Conservation (phyloP, 1,139 yeast genomes). For the Arxiozyma slooffiae region DNA sequence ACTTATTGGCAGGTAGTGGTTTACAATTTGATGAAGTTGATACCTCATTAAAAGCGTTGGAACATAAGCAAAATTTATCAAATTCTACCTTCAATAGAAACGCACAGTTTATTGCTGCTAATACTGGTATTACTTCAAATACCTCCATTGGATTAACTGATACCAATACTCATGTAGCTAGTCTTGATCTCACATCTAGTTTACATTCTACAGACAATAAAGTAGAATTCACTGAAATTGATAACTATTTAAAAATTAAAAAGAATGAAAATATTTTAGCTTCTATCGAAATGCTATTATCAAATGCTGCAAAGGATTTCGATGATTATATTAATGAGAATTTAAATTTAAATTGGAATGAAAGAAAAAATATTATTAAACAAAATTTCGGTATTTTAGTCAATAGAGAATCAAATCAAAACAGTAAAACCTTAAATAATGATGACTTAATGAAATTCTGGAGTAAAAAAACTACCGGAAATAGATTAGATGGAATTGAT, state of each 20-base stretch:
- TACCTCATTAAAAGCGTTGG: constrained; percentile 42
- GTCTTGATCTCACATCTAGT: not conserved
- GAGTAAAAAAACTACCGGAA: constrained; percentile 11
- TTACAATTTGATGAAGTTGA: constrained; percentile 82
- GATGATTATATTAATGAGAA: constrained; percentile 67
- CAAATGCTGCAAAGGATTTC: constrained; percentile 71
- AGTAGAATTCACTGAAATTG: constrained; percentile 34
- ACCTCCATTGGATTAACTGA: not conserved
- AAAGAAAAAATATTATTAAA: constrained; percentile 61
- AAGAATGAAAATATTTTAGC: constrained; percentile 76
- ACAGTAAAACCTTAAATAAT: not conserved
- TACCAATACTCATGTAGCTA: not conserved
- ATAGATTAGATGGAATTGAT: not conserved
- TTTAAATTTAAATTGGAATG: constrained; percentile 75
- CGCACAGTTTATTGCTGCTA: not conserved
- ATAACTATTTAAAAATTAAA: constrained; percentile 51
- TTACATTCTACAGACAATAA: not conserved
- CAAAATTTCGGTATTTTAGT: constrained; percentile 44
- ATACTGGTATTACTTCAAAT: not conserved
- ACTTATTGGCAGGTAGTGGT: constrained; percentile 82
- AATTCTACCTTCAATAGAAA: not conserved
- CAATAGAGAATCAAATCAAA: not conserved
- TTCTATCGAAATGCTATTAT: constrained; percentile 73
- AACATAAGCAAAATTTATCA: constrained; percentile 10
- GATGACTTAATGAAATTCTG: constrained; percentile 3